phyloP scores from a whole-genome alignment of 139 green algal genomes.

The Tetradesmus lagerheimii region DNA sequence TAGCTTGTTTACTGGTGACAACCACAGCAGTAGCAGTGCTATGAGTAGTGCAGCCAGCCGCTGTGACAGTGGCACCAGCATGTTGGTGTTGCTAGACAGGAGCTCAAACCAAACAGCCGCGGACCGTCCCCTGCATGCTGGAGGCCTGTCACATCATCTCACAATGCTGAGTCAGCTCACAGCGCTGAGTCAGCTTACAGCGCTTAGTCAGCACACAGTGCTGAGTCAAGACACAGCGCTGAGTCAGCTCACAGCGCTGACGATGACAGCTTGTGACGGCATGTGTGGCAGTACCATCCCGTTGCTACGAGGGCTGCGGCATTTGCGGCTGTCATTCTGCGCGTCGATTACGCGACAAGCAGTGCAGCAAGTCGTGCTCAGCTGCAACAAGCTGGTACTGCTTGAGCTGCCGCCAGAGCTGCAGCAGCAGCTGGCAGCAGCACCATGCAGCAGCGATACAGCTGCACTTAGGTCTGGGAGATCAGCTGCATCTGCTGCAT shows the following conservation, averaged over 20 bases:
- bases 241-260: constrained; percentile 14
- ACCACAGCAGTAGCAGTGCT: neutral
- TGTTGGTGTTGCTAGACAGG: neutral
- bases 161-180: constrained; percentile 4
- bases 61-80: neutral
- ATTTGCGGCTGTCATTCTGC: constrained; percentile 28
- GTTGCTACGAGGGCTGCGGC: neutral
- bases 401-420: constrained; percentile 27
- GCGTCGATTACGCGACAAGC: neutral
- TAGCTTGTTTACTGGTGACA: neutral
- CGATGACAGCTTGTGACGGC: constrained; percentile 16
- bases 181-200: too few relatives aligned
- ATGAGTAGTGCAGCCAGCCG: neutral
- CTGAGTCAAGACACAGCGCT: too few relatives aligned
- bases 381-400: constrained; percentile 11
- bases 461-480: neutral
- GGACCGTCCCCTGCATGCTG: neutral
- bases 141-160: neutral
- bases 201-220: too few relatives aligned
- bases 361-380: constrained; percentile 29
- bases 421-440: neutral
- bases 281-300: constrained; percentile 1
- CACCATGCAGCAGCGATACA: neutral
- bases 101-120: neutral
- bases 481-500: neutral